Conservation (phyloP, 495 filamentous ascomycete genomes). For the Aspergillus egyptiacus region DNA sequence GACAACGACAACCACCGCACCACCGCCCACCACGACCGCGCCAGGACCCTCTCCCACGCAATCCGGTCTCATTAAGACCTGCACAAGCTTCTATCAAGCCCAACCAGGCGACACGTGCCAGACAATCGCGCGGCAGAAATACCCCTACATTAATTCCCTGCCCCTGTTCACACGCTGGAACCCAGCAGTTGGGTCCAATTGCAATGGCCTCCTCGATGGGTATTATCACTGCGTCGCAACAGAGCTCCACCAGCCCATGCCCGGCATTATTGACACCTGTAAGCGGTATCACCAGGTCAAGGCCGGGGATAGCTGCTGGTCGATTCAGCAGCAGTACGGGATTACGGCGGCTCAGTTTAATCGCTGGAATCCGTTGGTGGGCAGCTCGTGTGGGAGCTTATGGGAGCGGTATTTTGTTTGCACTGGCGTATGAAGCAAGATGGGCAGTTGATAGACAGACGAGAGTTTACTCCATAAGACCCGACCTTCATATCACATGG, state of each 20-base stretch:
- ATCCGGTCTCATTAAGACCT: background rate
- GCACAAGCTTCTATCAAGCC: constrained; percentile 1
- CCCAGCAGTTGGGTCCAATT: constrained; percentile 1
- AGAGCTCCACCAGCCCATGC: background rate
- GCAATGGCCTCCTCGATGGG: background rate
- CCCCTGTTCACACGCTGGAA: constrained; percentile 3
- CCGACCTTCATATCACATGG: too few relatives aligned
- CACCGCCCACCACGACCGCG: background rate
- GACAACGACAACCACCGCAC: background rate
- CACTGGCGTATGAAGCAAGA: constrained; percentile 11
- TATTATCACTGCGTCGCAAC: constrained; percentile 13
- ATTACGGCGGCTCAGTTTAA: constrained; percentile 8
- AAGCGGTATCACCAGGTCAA: constrained; percentile 4
- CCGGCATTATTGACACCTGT: constrained; percentile 2
- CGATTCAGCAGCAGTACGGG: constrained; percentile 7
- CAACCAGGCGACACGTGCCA: background rate
- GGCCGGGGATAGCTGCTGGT: constrained; percentile 5
- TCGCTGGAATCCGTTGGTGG: constrained; percentile 13
- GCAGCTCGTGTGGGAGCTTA: background rate
- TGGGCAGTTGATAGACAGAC: too few relatives aligned
- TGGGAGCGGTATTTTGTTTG: constrained; percentile 13
- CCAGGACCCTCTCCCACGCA: constrained; percentile 5
- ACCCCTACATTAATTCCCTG: background rate
- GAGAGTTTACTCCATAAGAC: too few relatives aligned
- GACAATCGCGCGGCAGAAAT: background rate